Percentiles rank a stretch among this genome's conserved stretches.
phyloP scores from a whole-genome alignment of 306 rosid species.

The Hippophae tibetana region DNA sequence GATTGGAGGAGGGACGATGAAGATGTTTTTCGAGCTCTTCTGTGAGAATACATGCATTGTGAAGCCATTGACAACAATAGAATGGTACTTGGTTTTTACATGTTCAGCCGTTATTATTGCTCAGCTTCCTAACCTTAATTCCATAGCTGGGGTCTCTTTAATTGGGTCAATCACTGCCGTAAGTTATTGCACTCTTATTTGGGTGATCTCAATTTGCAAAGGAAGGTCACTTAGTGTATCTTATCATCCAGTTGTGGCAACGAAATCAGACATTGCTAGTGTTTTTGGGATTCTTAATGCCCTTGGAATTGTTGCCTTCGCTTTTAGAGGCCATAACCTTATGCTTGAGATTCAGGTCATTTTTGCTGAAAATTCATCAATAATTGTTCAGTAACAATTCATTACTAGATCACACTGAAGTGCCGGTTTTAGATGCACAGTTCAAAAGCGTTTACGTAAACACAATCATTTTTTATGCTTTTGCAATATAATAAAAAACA shows the following conservation, averaged over 20 bases:
- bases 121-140: constrained; percentile 72
- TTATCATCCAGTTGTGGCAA: constrained; percentile 21
- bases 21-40: constrained; percentile 43
- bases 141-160: constrained; percentile 61
- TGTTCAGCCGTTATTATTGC: constrained; percentile 45
- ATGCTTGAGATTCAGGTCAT: constrained; percentile 69
- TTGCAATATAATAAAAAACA: too few relatives aligned
- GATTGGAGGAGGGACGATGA: constrained; percentile 67
- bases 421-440: too few relatives aligned
- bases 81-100: constrained; percentile 61
- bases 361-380: background rate
- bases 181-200: constrained; percentile 48
- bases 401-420: too few relatives aligned
- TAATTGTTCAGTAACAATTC: too few relatives aligned
- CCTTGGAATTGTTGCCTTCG: constrained; percentile 57
- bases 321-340: constrained; percentile 80
- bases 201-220: constrained; percentile 38
- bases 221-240: constrained; percentile 26
- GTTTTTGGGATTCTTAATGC: constrained; percentile 42
- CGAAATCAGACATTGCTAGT: constrained; percentile 20
- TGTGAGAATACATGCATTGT: constrained; percentile 17
- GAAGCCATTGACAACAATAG: constrained; percentile 29
- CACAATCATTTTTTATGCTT: too few relatives aligned
- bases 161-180: constrained; percentile 55
- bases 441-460: too few relatives aligned